Percentiles rank a stretch among this genome's conserved stretches.
Conservation (phyloP, 2,329 filamentous ascomycete genomes). For the Microsporum audouinii region DNA sequence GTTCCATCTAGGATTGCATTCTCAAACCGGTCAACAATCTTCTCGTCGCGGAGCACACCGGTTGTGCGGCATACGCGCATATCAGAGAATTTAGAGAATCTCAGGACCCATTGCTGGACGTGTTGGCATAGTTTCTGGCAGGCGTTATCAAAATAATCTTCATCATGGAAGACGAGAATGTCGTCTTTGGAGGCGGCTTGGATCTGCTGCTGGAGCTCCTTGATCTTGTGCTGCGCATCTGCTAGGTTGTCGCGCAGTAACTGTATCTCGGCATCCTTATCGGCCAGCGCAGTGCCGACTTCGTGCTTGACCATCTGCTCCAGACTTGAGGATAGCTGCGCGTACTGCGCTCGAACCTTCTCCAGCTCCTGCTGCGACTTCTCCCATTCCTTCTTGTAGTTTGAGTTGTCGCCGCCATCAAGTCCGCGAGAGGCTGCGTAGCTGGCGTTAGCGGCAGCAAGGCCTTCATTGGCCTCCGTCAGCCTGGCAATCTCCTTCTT, state of each 20-base stretch:
- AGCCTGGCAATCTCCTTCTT: constrained; percentile 72
- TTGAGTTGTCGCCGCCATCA: constrained; percentile 50
- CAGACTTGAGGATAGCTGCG: constrained; percentile 51
- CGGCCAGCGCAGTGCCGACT: constrained; percentile 54
- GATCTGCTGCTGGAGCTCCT: constrained; percentile 49
- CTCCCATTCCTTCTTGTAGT: constrained; percentile 37
- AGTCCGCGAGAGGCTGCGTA: constrained; percentile 61
- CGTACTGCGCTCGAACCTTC: constrained; percentile 52
- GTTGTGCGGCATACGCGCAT: constrained; percentile 76
- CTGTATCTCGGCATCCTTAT: constrained; percentile 75
- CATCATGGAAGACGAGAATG: constrained; percentile 70
- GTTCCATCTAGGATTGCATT: constrained; percentile 89
- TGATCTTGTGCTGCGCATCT: constrained; percentile 52
- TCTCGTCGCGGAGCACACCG: constrained; percentile 76
- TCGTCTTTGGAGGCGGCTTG: constrained; percentile 51
- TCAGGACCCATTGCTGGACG: constrained; percentile 92
- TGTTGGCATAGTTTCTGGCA: constrained; percentile 93
- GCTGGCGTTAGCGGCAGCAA: constrained; percentile 63
- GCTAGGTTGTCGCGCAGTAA: constrained; percentile 68
- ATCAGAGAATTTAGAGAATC: constrained; percentile 96
- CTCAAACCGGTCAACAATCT: constrained; percentile 86
- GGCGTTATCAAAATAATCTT: constrained; percentile 88
- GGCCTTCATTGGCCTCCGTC: constrained; percentile 68
- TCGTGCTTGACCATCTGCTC: constrained; percentile 51
- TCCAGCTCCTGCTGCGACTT: constrained; percentile 58